phyloP scores from a whole-genome alignment of 345 rosid genomes.

The Syzygium aromaticum region DNA sequence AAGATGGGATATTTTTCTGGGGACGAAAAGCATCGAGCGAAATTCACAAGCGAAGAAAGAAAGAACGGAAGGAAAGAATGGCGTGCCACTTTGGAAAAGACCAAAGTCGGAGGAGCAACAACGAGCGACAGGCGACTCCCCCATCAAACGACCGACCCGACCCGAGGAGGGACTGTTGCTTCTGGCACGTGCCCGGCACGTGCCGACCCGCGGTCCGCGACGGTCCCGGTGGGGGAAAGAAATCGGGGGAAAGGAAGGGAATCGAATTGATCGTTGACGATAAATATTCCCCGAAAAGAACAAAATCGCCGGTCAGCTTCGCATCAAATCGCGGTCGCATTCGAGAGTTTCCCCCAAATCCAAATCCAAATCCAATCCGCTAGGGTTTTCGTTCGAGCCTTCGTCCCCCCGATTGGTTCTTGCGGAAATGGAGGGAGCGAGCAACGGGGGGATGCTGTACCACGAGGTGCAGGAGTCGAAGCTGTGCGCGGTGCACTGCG shows the following conservation, averaged over 20 bases:
- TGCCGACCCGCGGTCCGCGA: not conserved
- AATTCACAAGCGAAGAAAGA: not conserved
- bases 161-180: not conserved
- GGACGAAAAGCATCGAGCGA: not conserved
- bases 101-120: not conserved
- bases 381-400: not conserved
- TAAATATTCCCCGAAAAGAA: not conserved
- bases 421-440: slow-evolving; percentile 48
- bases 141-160: not conserved
- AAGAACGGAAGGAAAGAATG: not conserved
- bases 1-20: not conserved
- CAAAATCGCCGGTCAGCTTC: not conserved
- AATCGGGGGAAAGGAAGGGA: not conserved
- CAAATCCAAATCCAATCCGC: not conserved
- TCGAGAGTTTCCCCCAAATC: not conserved
- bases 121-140: not conserved
- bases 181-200: not conserved
- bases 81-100: not conserved
- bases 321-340: not conserved
- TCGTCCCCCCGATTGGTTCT: not conserved
- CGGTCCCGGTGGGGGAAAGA: not conserved
- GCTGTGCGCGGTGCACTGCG: slow-evolving; percentile 99
- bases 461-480: slow-evolving; percentile 97
- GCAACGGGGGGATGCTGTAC: slow-evolving; percentile 96
- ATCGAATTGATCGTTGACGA: not conserved